Conservation (phyloP, 2,329 filamentous ascomycete genomes). For the Colletotrichum noveboracense region DNA sequence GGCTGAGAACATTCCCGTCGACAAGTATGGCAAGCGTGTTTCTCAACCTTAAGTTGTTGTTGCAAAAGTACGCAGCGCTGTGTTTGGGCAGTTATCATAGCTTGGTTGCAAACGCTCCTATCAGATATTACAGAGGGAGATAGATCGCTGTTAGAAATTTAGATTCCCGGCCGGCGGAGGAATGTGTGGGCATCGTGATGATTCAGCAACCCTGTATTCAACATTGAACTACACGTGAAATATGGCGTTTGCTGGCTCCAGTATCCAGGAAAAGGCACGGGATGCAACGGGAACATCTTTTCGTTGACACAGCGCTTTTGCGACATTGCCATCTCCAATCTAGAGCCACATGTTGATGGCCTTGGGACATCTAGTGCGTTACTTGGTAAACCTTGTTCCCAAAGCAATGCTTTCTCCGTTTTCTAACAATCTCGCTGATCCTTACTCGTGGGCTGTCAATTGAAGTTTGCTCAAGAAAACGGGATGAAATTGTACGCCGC, state of each 20-base stretch:
- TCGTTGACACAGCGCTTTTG: background rate
- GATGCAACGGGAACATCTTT: background rate
- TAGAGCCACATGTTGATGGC: background rate
- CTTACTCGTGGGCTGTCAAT: background rate
- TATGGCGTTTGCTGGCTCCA: background rate
- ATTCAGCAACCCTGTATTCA: no score
- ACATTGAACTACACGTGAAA: background rate
- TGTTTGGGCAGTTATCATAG: fast-evolving
- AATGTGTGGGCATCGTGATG: no score
- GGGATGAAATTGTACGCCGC: background rate
- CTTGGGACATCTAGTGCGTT: background rate
- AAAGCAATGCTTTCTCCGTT: background rate
- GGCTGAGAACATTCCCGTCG: background rate
- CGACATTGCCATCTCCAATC: background rate
- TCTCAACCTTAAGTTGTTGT: background rate
- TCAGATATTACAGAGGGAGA: no score
- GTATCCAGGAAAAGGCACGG: background rate
- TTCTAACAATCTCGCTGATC: no score
- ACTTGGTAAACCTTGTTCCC: background rate
- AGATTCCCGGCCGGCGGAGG: no score
- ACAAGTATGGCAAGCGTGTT: background rate
- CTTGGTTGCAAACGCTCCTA: background rate
- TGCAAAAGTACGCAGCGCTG: background rate
- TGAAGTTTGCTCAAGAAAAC: background rate
- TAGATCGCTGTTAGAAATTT: no score